Evolutionary conservation across 441 rosid species (phyloP).

Genomic region (Pelargonium myrrhifolium): DNA sequence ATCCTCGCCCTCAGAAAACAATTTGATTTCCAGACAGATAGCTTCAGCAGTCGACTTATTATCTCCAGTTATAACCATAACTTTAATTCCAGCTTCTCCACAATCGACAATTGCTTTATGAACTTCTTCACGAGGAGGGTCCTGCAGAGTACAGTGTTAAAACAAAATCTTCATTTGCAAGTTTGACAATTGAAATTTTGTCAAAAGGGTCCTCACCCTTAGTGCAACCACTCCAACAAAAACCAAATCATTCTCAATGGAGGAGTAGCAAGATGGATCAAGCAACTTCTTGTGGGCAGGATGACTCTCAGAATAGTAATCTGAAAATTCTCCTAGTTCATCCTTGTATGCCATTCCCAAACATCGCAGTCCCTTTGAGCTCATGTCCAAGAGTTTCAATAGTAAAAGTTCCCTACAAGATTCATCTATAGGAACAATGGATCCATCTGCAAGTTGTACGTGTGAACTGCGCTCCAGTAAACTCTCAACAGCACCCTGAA

Average conservation of each 20-base stretch:
- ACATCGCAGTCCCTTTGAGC: slow-evolving; percentile 37
- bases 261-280: slow-evolving; percentile 61
- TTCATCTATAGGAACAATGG: slow-evolving; percentile 32
- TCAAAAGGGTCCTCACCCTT: slow-evolving; percentile 44
- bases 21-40: slow-evolving; percentile 86
- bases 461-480: slow-evolving; percentile 39
- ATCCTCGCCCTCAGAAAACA: slow-evolving; percentile 59
- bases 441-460: slow-evolving; percentile 41
- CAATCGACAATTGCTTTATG: slow-evolving; percentile 88
- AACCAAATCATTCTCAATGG: slow-evolving; percentile 67
- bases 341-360: slow-evolving; percentile 43
- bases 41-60: slow-evolving; percentile 93
- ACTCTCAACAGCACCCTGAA: slow-evolving; percentile 49
- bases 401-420: slow-evolving; percentile 25
- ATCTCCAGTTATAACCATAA: slow-evolving; percentile 97
- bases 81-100: slow-evolving; percentile 89
- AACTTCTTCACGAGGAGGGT: slow-evolving; percentile 96
- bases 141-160: slow-evolving; percentile 34
- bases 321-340: slow-evolving; percentile 36
- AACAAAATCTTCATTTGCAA: background rate
- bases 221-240: slow-evolving; percentile 82
- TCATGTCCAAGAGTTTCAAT: slow-evolving; percentile 27
- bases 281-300: slow-evolving; percentile 80
- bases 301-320: slow-evolving; percentile 45
- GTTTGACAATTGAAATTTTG: slow-evolving; percentile 3